These are phyloP conservation scores for Pseudoturritis turrita DNA, from an alignment of 345 rosid genomes.

Conservation along the genomic window DNA sequence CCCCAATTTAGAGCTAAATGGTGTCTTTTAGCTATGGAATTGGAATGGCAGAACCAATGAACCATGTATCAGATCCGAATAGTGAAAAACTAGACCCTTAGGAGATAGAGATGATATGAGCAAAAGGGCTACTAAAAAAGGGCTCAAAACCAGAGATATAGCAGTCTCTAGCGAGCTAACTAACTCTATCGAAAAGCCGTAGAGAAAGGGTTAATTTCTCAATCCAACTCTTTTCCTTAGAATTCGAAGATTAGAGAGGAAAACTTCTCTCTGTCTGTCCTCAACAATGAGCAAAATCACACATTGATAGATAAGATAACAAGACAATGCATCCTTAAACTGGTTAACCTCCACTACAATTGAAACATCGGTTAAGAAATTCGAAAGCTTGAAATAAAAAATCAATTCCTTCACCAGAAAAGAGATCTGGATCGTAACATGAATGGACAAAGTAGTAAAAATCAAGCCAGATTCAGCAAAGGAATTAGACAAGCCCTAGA, in stretches of 20 bases:
- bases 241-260: too few species aligned
- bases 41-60: background rate
- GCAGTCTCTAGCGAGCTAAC: background rate
- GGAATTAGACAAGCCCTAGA: conserved; percentile 1
- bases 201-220: background rate
- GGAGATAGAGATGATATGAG: background rate
- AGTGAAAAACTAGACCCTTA: background rate
- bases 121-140: background rate
- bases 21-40: background rate
- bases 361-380: background rate
- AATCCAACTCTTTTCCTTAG: background rate
- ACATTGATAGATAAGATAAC: background rate
- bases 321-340: background rate
- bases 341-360: background rate
- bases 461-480: background rate
- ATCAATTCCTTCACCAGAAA: background rate
- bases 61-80: background rate
- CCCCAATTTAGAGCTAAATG: background rate
- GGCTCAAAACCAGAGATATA: background rate
- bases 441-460: background rate
- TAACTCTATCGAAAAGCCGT: background rate
- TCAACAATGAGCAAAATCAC: background rate
- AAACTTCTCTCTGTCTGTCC: background rate
- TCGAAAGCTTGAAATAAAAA: background rate
- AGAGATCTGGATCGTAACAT: background rate